Base-by-base conservation (phyloP, 768 basidiomycete genomes). In the Lactarius tabidus region DNA sequence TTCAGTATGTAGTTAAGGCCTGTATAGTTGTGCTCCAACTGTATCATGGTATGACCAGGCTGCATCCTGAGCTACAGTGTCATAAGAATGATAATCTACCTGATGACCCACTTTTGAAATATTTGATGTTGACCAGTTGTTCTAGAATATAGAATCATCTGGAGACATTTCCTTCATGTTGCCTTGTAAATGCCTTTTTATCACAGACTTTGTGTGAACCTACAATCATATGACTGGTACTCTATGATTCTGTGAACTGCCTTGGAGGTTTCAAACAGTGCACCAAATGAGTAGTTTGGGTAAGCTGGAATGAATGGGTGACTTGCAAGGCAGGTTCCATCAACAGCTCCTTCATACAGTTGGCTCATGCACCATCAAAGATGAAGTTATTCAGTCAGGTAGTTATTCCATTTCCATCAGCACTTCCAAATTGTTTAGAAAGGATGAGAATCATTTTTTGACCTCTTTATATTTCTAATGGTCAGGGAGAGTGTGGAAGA, bases 321-420 rank as follows among this genome's bases (percentile, higher is more conserved):
- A 98, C 90, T 81, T 98, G 96, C 85, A 98, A 98, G 58, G 91
- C 86, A n/a, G 97, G 97, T 75, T 86, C 92, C 75, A 90, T 83
- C 33, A 93, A 96, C 71, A 98, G 81, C 71, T 84, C 89, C 79
- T 98, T 99, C 56, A 92, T 90, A 71, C 98, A 81, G 80, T 99
- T 97, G 36, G 96, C 97, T 70, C 95, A 84, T 29, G 91, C 97
- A 69, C 97, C 97, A 80, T 99, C 97, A 76, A 98, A 98, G 73
- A 94, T 86, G 79, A 90, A 96, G 80, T 96, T 97, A 53, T 89
- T 90, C 58, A 98, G 78, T 72, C 93, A 93, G 15, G 94, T 96
- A 60, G 85, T 95, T 98, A 76, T 2, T 35, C 57, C 51, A 60
- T n/a, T n/a, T n/a, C n/a, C n/a, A n/a, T n/a, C n/a, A n/a, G n/a